A percentile compares a stretch with the other conserved stretches of the same genome.
Evolutionary conservation across 495 filamentous ascomycete genomes (phyloP).

Genomic region (Aspergillus saccharolyticus): DNA sequence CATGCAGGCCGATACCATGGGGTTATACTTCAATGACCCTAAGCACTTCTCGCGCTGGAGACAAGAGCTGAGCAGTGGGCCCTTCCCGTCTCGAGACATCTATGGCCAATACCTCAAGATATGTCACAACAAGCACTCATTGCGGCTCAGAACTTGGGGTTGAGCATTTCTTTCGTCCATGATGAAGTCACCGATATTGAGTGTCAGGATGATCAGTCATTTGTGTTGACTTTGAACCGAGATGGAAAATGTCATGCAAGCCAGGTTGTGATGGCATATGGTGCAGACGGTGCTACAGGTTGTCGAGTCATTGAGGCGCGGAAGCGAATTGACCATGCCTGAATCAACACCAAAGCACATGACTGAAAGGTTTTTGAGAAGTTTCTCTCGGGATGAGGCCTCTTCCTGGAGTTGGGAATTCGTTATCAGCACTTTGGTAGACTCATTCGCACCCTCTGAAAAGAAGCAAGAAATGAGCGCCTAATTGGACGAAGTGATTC

Average conservation of each 20-base stretch:
- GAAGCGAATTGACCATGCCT: neutral
- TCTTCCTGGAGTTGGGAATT: neutral
- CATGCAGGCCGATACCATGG: slow-evolving; percentile 4
- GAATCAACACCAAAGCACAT: neutral
- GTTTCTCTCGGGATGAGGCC: neutral
- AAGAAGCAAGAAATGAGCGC: neutral
- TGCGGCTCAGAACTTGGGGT: neutral
- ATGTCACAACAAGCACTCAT: slow-evolving; percentile 1
- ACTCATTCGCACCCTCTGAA: slow-evolving; percentile 1
- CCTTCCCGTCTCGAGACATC: neutral
- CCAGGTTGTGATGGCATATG: neutral
- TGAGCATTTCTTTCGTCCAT: neutral
- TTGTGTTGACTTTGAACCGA: neutral
- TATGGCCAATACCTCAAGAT: slow-evolving; percentile 5
- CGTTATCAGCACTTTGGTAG: neutral
- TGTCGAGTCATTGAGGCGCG: neutral
- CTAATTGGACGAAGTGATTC: neutral
- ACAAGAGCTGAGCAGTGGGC: neutral
- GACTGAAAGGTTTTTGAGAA: neutral
- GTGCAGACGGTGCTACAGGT: neutral
- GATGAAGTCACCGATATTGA: slow-evolving; percentile 2
- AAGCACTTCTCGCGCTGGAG: slow-evolving; percentile 1
- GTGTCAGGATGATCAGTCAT: neutral
- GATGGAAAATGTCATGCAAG: neutral
- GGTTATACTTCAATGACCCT: neutral